Evolutionary conservation across 306 rosid species (phyloP).

Genomic region (Castanea crenata): DNA sequence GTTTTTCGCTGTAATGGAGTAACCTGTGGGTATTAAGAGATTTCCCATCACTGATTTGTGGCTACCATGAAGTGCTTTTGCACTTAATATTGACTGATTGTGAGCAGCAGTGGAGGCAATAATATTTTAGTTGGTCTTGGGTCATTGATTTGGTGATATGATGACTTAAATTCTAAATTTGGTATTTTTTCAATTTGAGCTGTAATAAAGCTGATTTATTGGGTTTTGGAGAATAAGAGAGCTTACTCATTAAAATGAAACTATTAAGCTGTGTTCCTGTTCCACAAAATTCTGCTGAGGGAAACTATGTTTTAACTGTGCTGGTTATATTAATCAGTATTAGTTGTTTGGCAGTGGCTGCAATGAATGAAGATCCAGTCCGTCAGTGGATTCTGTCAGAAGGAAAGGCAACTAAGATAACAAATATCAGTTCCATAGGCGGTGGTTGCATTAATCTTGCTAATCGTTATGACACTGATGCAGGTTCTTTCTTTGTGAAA

Average conservation of each 20-base stretch:
- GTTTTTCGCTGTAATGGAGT: neutral
- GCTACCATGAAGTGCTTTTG: neutral
- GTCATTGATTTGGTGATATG: neutral
- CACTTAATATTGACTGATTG: neutral
- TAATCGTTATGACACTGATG: slow-evolving; percentile 75
- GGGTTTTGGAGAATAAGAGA: neutral
- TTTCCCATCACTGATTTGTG: neutral
- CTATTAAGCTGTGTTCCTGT: neutral
- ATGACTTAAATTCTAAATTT: neutral
- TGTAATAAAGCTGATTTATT: neutral
- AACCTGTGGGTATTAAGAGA: neutral
- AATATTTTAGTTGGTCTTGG: neutral
- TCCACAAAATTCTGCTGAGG: neutral
- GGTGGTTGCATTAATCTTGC: slow-evolving; percentile 94
- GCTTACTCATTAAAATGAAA: neutral
- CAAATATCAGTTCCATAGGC: slow-evolving; percentile 72
- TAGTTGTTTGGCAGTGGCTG: slow-evolving; percentile 48
- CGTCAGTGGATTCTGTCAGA: slow-evolving; percentile 86
- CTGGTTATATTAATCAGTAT: slow-evolving; percentile 3
- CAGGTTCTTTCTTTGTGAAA: slow-evolving; percentile 87
- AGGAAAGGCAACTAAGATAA: slow-evolving; percentile 79
- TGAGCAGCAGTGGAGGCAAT: neutral
- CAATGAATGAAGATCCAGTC: slow-evolving; percentile 78
- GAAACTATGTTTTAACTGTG: neutral
- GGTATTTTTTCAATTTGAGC: neutral